Conservation (phyloP, 1,284 basidiomycete species). For the Ceratobasidium sp. region DNA sequence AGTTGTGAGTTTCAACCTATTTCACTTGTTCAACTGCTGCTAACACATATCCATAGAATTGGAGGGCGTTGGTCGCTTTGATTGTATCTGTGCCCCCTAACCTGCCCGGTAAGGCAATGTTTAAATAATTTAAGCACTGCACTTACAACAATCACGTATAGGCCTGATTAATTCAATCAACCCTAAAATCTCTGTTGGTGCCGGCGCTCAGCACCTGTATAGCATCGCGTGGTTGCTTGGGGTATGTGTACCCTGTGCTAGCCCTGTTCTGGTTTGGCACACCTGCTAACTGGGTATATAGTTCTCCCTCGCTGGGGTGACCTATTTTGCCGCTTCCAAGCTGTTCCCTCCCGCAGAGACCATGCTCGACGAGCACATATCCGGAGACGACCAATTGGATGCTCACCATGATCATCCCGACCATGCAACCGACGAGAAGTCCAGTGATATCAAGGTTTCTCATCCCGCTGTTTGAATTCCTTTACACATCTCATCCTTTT, state of each 20-base stretch:
- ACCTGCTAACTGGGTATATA: neutral
- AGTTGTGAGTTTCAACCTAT: constrained; percentile 46
- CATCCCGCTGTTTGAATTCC: constrained; percentile 13
- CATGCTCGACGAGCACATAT: constrained; percentile 43
- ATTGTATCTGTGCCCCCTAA: constrained; percentile 71
- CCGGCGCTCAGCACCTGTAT: constrained; percentile 65
- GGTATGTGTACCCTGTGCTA: constrained; percentile 57
- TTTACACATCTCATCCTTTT: neutral
- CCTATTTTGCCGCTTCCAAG: constrained; percentile 46
- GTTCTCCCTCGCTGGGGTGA: constrained; percentile 48
- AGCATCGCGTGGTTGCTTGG: constrained; percentile 78
- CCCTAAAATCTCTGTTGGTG: constrained; percentile 60
- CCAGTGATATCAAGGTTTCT: constrained; percentile 33
- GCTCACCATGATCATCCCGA: constrained; percentile 1
- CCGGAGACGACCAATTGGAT: constrained; percentile 18
- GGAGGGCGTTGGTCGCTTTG: constrained; percentile 73
- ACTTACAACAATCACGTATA: neutral
- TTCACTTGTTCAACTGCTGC: constrained; percentile 4
- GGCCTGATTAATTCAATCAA: constrained; percentile 74
- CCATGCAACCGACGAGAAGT: constrained; percentile 25
- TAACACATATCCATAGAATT: constrained; percentile 63
- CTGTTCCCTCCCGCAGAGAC: constrained; percentile 48
- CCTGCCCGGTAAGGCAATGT: constrained; percentile 60
- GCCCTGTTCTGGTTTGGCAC: neutral
- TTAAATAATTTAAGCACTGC: neutral